Conservation (phyloP, 2,329 filamentous ascomycete genomes). For the Neonectria neomacrospora region DNA sequence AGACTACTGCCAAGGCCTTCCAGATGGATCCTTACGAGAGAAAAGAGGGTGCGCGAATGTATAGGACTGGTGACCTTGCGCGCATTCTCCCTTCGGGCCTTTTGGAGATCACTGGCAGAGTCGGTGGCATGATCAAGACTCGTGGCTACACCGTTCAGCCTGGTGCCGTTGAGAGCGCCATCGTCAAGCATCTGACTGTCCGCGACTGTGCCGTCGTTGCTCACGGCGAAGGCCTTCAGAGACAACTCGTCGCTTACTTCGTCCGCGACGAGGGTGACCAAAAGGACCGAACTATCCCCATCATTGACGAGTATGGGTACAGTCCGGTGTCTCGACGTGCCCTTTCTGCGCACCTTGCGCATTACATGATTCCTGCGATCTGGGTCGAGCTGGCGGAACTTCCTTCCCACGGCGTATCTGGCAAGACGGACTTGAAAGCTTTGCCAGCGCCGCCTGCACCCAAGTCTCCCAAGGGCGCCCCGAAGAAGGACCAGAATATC, state of each 20-base stretch:
- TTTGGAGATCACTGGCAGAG: slow-evolving; percentile 79
- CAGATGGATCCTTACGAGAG: slow-evolving; percentile 71
- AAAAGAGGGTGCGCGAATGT: slow-evolving; percentile 73
- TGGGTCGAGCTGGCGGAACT: slow-evolving; percentile 79
- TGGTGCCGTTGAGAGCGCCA: slow-evolving; percentile 78
- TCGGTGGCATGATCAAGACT: slow-evolving; percentile 84
- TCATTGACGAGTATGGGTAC: slow-evolving; percentile 77
- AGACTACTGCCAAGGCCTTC: slow-evolving; percentile 80
- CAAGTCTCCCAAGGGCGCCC: slow-evolving; percentile 53
- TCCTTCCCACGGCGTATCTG: slow-evolving; percentile 81
- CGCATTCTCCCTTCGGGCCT: slow-evolving; percentile 73
- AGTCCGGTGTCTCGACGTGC: slow-evolving; percentile 75
- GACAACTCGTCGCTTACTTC: slow-evolving; percentile 81
- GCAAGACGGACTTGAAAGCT: slow-evolving; percentile 79
- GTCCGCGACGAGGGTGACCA: slow-evolving; percentile 72
- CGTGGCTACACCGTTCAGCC: slow-evolving; percentile 83
- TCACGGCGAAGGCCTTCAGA: slow-evolving; percentile 79
- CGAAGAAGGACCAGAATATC: slow-evolving; percentile 65
- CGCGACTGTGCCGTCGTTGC: slow-evolving; percentile 77
- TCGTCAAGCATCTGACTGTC: slow-evolving; percentile 76
- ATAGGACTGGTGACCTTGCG: slow-evolving; percentile 78
- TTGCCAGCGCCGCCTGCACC: slow-evolving; percentile 73
- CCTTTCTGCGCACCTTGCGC: slow-evolving; percentile 74
- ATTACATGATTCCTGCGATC: slow-evolving; percentile 84
- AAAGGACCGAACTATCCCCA: slow-evolving; percentile 67